Base-by-base conservation (phyloP, 257 asterid species). In the Pogostemon cablin region DNA sequence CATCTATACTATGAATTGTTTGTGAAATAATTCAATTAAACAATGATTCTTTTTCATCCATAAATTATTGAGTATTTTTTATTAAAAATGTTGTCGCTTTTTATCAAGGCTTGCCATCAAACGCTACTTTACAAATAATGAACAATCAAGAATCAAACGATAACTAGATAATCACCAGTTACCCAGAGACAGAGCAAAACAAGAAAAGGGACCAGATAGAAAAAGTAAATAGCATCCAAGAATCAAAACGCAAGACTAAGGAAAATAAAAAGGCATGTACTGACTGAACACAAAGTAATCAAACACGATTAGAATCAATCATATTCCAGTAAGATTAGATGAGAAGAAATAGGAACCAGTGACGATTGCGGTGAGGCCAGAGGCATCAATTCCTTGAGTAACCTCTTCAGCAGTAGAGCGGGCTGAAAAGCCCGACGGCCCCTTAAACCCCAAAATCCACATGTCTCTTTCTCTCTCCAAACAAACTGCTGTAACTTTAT, bases 301-400 rank as follows among this genome's bases (percentile, higher is more conserved):
- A 38, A 60, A 60, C 17, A 37, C 4, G 34, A 61, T 49, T n/a
- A 48, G 34, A 69, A 74, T 42, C 64, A 32, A 56, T 1, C 25
- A 61, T 2, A 59, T 32, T 4, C 32, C 15, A 32, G 3, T 35
- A 50, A 52, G 25, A 54, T 64, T 3, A 17, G 3, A 63, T 34
- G 32, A 11, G 62, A 75, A 4, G 58, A 34, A 71, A 68, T 61
- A 72, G 4, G 1, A 11, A 85, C 85, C 95, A 53, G 91, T 82
- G 67, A 86, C 85, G 37, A 88, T 77, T 54, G 90, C 90, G 44
- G 90, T 86, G 71, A 86, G 89, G 62, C 77, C 82, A 60, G 86
- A 68, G 58, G 68, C 89, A 71, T 81, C 86, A 40, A 85, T 72
- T 67, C 91, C 89, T 35, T 37, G 55, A 0, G 87, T 71, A 73